Evolutionary conservation across 768 basidiomycete species (phyloP).

Genomic region (Tylopilus sp.): DNA sequence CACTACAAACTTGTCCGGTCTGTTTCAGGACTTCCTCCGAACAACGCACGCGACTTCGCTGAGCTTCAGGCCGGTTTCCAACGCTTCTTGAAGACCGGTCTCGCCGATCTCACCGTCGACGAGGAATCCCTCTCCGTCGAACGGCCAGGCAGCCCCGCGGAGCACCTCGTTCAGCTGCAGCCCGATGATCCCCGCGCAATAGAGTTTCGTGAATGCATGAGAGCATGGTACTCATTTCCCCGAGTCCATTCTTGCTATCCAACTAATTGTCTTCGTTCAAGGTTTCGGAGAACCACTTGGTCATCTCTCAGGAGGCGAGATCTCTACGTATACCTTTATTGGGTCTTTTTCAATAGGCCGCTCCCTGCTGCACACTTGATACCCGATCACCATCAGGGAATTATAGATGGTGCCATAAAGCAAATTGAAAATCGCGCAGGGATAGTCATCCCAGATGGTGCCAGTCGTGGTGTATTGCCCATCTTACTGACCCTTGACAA

Average conservation of each 20-base stretch:
- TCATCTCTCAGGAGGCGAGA: conserved; percentile 61
- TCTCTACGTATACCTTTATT: conserved; percentile 74
- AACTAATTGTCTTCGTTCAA: conserved; percentile 7
- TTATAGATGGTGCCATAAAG: conserved; percentile 58
- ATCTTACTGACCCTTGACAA: conserved; percentile 77
- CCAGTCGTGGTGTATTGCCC: conserved; percentile 47
- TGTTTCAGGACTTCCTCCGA: conserved; percentile 46
- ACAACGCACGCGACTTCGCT: conserved; percentile 41
- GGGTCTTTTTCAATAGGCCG: conserved; percentile 73
- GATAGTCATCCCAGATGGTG: conserved; percentile 56
- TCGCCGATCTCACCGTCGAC: conserved; percentile 53
- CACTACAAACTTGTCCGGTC: conserved; percentile 48
- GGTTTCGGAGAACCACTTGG: conserved; percentile 80
- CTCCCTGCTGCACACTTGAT: conserved; percentile 51
- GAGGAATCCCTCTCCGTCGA: conserved; percentile 48
- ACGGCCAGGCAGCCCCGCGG: conserved; percentile 59
- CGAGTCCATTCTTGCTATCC: neutral
- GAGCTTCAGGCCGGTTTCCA: conserved; percentile 59
- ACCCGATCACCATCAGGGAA: conserved; percentile 41
- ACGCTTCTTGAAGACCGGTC: conserved; percentile 64
- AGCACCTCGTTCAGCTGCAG: conserved; percentile 55
- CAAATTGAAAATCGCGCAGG: conserved; percentile 74
- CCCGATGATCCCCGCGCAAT: conserved; percentile 65
- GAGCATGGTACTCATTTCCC: conserved; percentile 43
- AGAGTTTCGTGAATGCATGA: conserved; percentile 65